Conservation (phyloP, 176 grass and related monocot species). For the Oryza punctata region DNA sequence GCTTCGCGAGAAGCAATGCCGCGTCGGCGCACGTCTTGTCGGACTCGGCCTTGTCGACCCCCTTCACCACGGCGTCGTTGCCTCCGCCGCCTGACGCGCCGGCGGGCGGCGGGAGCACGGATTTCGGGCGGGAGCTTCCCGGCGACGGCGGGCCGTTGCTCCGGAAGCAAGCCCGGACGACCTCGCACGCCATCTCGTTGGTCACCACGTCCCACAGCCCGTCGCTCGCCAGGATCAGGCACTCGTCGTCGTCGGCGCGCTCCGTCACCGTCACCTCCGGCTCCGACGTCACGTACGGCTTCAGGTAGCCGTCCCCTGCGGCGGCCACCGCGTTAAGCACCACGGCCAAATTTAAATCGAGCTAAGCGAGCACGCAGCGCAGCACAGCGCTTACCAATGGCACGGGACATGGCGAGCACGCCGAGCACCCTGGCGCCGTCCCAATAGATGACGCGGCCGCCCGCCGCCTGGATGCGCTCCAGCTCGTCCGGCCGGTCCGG, state of each 20-base stretch:
- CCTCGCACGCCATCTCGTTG: conserved; percentile 61
- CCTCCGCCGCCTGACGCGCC: not conserved
- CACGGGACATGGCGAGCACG: conserved; percentile 77
- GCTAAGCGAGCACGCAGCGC: not conserved
- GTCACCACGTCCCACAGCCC: conserved; percentile 72
- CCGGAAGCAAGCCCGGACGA: conserved; percentile 46
- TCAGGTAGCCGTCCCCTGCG: conserved; percentile 74
- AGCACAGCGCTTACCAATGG: conserved; percentile 56
- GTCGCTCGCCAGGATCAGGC: conserved; percentile 74
- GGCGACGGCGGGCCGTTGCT: conserved; percentile 31
- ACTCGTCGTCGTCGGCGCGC: conserved; percentile 51
- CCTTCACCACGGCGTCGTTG: conserved; percentile 5
- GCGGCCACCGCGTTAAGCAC: not conserved
- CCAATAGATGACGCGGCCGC: conserved; percentile 72
- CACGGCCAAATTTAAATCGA: not conserved
- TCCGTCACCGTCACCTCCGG: conserved; percentile 62
- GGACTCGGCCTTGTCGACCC: conserved; percentile 36
- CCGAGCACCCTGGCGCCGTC: conserved; percentile 70
- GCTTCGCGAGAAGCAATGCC: conserved; percentile 57
- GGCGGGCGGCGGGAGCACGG: conserved; percentile 14
- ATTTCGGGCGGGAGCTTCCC: not conserved
- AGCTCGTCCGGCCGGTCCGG: conserved; percentile 74
- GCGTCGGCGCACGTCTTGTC: conserved; percentile 52
- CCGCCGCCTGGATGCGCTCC: conserved; percentile 54
- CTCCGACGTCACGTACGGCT: conserved; percentile 65